Conservation (phyloP, 2,329 filamentous ascomycete species). For the Paraphoma sp. region DNA sequence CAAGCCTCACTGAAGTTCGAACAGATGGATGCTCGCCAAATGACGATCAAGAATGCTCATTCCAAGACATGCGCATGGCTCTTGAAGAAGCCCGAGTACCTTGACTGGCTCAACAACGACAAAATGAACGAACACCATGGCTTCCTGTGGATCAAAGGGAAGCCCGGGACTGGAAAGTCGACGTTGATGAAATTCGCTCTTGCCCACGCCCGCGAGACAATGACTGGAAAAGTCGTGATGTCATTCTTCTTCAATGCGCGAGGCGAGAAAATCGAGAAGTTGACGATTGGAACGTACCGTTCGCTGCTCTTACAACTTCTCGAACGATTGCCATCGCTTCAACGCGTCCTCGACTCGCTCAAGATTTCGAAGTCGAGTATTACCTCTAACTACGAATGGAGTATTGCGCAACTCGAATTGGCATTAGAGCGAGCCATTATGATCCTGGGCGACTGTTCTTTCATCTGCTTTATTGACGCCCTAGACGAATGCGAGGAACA, state of each 20-base stretch:
- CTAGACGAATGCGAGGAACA: constrained; percentile 58
- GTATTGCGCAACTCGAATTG: constrained; percentile 10
- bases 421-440: constrained; percentile 26
- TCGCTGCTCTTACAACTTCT: constrained; percentile 37
- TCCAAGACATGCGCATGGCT: constrained; percentile 53
- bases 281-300: constrained; percentile 29
- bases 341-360: constrained; percentile 8
- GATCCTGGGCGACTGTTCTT: constrained; percentile 12
- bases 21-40: constrained; percentile 48
- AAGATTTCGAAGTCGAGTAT: constrained; percentile 4
- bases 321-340: constrained; percentile 13
- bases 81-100: constrained; percentile 8
- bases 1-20: constrained; percentile 49
- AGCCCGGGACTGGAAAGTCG: constrained; percentile 50
- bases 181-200: constrained; percentile 49
- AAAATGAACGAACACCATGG: constrained; percentile 42
- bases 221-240: constrained; percentile 8
- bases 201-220: constrained; percentile 6
- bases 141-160: constrained; percentile 57
- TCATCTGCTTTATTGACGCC: constrained; percentile 50
- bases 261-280: constrained; percentile 26
- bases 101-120: constrained; percentile 46
- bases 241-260: constrained; percentile 40
- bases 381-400: constrained; percentile 13
- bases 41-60: constrained; percentile 48